phyloP scores from a whole-genome alignment of 1,284 basidiomycete species.

The Volvariella volvacea region DNA sequence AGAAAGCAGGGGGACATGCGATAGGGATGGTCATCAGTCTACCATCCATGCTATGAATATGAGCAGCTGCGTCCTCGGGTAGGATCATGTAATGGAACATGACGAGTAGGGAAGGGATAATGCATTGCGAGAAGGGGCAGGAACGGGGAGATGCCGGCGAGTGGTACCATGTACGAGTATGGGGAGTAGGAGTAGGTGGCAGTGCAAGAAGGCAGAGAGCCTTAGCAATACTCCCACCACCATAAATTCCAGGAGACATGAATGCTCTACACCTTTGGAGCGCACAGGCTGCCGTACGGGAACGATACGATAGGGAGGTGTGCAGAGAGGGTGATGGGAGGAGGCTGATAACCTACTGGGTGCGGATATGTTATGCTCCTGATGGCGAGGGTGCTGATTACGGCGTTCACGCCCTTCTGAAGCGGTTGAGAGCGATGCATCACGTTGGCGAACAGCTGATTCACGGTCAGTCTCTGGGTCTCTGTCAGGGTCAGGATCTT shows the following conservation, averaged over 20 bases:
- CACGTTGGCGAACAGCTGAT: background rate
- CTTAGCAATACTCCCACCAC: slow-evolving; percentile 38
- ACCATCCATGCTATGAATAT: slow-evolving; percentile 9
- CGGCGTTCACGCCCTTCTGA: slow-evolving; percentile 12
- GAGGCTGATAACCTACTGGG: slow-evolving; percentile 76
- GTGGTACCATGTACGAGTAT: slow-evolving; percentile 11
- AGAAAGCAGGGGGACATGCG: slow-evolving; percentile 12
- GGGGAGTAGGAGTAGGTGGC: slow-evolving; percentile 15
- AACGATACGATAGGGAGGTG: slow-evolving; percentile 11
- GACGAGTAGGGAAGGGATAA: slow-evolving; percentile 16
- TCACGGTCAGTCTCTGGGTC: background rate
- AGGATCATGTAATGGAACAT: slow-evolving; percentile 23
- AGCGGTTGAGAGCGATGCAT: background rate
- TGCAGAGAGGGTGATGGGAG: slow-evolving; percentile 36
- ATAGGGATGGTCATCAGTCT: slow-evolving; percentile 3
- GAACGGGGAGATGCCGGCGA: slow-evolving; percentile 19
- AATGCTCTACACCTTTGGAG: slow-evolving; percentile 17
- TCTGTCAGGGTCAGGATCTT: background rate
- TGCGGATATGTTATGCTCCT: slow-evolving; percentile 41
- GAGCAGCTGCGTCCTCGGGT: slow-evolving; percentile 8
- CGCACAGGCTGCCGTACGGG: slow-evolving; percentile 17
- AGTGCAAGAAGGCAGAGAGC: slow-evolving; percentile 36
- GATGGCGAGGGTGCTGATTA: slow-evolving; percentile 28
- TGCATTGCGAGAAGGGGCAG: slow-evolving; percentile 23
- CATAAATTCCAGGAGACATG: slow-evolving; percentile 35